Percentiles rank a stretch among this genome's conserved stretches.
Evolutionary conservation across 23 red algal genomes (phyloP).

Genomic region (Gracilaria domingensis): DNA sequence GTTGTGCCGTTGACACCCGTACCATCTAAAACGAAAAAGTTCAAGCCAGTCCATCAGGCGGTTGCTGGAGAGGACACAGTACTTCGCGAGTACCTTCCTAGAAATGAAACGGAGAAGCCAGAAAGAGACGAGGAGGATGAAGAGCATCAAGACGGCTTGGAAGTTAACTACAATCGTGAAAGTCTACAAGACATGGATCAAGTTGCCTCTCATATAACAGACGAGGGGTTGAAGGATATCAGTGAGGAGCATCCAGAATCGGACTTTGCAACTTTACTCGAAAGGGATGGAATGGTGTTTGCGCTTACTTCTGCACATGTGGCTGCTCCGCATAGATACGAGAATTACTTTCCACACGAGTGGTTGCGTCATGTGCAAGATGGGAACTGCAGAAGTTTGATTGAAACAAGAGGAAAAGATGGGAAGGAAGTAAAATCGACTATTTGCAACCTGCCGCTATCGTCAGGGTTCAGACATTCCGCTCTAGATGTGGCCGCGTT

Average conservation of each 20-base stretch:
- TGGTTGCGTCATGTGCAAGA: slow-evolving; percentile 87
- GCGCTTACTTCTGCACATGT: slow-evolving; percentile 90
- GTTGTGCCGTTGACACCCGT: slow-evolving; percentile 29
- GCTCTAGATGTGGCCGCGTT: slow-evolving; percentile 82
- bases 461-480: slow-evolving; percentile 64
- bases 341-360: slow-evolving; percentile 79
- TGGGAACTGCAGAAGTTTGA: slow-evolving; percentile 63
- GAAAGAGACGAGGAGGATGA: background rate
- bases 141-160: background rate
- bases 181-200: slow-evolving; percentile 18
- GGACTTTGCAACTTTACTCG: slow-evolving; percentile 44
- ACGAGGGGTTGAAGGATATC: slow-evolving; percentile 38
- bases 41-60: slow-evolving; percentile 38
- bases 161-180: background rate
- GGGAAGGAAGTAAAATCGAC: slow-evolving; percentile 42
- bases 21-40: slow-evolving; percentile 8
- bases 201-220: background rate
- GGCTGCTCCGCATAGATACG: slow-evolving; percentile 87
- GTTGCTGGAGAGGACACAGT: slow-evolving; percentile 33
- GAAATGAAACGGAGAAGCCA: slow-evolving; percentile 25
- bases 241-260: slow-evolving; percentile 47
- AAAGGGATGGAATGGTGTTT: slow-evolving; percentile 23
- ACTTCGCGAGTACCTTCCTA: slow-evolving; percentile 47
- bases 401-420: slow-evolving; percentile 53
- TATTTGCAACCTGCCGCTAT: slow-evolving; percentile 16